These are phyloP conservation scores for Neofusicoccum laricinum DNA, from an alignment of 2,329 filamentous ascomycete genomes.

Conservation along the genomic window DNA sequence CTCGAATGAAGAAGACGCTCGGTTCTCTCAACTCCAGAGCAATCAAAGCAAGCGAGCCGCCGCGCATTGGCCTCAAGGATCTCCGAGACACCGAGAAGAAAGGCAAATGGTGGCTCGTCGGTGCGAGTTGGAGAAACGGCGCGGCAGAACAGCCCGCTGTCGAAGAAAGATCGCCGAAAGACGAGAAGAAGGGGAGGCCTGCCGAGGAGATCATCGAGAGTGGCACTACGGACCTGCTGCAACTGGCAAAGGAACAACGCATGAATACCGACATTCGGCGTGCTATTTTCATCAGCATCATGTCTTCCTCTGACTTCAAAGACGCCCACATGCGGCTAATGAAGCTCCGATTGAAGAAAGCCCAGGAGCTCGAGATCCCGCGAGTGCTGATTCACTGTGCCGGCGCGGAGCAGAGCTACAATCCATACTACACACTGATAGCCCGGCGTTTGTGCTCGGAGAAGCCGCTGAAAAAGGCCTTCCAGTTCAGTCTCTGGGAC, in stretches of 20 bases:
- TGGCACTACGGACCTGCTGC: conserved; percentile 60
- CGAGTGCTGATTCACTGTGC: conserved; percentile 85
- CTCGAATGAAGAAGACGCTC: conserved; percentile 83
- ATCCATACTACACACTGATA: conserved; percentile 89
- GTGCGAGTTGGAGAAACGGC: conserved; percentile 74
- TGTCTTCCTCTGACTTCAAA: conserved; percentile 79
- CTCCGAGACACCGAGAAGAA: conserved; percentile 79
- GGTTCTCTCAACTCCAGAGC: conserved; percentile 69
- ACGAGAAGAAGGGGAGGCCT: neutral
- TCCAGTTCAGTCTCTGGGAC: conserved; percentile 84
- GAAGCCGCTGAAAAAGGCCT: conserved; percentile 73
- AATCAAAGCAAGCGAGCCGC: conserved; percentile 72
- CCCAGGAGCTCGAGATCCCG: conserved; percentile 82
- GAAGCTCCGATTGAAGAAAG: conserved; percentile 80
- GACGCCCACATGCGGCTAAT: conserved; percentile 77
- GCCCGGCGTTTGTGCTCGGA: conserved; percentile 75
- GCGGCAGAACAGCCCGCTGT: conserved; percentile 32
- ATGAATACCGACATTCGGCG: conserved; percentile 85
- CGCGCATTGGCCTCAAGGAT: conserved; percentile 78
- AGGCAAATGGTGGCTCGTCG: conserved; percentile 98
- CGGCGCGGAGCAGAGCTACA: conserved; percentile 79
- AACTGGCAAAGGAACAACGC: conserved; percentile 74
- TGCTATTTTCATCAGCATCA: conserved; percentile 89
- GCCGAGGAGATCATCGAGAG: conserved; percentile 23
- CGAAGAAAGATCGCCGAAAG: conserved; percentile 36